A percentile compares a stretch with the other conserved stretches of the same genome.
phyloP scores from a whole-genome alignment of 345 rosid genomes.

The Luvunga scandens region DNA sequence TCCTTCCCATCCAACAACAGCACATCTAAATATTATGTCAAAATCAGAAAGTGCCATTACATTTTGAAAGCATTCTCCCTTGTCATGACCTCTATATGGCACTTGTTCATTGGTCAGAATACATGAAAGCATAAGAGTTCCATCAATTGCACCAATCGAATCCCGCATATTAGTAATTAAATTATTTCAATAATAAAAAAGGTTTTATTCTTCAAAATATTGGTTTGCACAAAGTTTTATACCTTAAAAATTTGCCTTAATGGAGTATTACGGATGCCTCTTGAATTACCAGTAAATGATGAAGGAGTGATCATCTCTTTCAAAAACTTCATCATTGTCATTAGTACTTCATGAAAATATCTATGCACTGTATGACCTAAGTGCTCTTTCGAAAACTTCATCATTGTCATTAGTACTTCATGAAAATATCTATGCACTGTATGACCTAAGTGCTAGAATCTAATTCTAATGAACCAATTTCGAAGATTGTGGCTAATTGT shows the following conservation, averaged over 20 bases:
- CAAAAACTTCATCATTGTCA: no score
- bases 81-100: no score
- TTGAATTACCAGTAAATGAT: no score
- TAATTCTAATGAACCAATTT: background rate
- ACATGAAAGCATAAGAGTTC: background rate
- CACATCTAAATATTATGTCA: background rate
- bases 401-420: background rate
- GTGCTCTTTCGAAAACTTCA: background rate
- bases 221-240: background rate
- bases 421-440: background rate
- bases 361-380: no score
- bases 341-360: no score
- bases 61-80: background rate
- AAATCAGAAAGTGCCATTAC: background rate
- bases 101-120: no score
- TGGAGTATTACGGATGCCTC: background rate
- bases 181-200: background rate
- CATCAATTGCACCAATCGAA: background rate
- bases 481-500: background rate
- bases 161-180: no score
- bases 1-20: background rate
- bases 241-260: background rate
- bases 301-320: background rate
- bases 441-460: background rate
- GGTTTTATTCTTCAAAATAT: no score